Evolutionary conservation across 2,329 filamentous ascomycete genomes (phyloP).

Genomic region (Penicillium hesseltinei): DNA sequence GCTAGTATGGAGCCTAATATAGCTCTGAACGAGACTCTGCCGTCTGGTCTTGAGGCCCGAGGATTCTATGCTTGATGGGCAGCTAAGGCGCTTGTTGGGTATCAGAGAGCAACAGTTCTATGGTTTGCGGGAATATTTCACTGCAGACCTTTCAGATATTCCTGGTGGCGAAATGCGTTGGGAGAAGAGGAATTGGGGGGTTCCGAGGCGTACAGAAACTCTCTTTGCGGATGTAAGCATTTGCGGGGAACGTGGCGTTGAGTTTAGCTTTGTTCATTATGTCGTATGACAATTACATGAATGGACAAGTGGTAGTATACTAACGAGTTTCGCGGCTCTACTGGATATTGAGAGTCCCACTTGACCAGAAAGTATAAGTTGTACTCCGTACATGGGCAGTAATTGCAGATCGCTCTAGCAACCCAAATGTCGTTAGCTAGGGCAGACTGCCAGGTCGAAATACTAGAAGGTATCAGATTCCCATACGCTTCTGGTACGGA

Average conservation of each 20-base stretch:
- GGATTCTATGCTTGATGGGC: background rate
- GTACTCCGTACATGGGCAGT: background rate
- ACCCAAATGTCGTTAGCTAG: background rate
- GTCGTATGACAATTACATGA: background rate
- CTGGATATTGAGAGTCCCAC: background rate
- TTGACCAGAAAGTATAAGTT: background rate
- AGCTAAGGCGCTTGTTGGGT: background rate
- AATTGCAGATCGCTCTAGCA: too few relatives aligned
- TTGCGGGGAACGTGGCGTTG: background rate
- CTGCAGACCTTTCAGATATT: background rate
- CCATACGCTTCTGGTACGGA: background rate
- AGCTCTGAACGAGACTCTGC: background rate
- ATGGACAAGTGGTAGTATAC: background rate
- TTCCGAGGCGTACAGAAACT: background rate
- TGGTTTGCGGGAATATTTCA: background rate
- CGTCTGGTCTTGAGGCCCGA: background rate
- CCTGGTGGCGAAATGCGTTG: background rate
- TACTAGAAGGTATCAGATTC: background rate
- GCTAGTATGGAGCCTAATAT: background rate
- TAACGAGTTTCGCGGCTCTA: background rate
- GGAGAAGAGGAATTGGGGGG: background rate
- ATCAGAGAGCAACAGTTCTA: background rate
- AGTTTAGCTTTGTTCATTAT: background rate
- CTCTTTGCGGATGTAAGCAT: background rate
- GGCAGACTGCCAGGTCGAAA: background rate